These are phyloP conservation scores for Puccinia brachypodii DNA, from an alignment of 1,284 basidiomycete genomes.

Conservation along the genomic window DNA sequence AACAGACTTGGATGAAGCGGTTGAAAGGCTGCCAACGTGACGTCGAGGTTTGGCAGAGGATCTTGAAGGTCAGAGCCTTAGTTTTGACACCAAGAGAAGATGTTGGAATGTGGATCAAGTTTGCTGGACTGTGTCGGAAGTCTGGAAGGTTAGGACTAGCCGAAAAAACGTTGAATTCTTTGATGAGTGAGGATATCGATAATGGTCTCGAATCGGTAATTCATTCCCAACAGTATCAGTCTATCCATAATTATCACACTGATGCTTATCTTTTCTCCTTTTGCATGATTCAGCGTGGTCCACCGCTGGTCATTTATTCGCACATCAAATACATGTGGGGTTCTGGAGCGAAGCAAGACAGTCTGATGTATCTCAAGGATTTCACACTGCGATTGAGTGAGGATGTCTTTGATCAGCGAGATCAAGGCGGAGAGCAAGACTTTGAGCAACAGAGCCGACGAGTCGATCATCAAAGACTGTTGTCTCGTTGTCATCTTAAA, in stretches of 20 bases:
- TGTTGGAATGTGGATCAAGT: slow-evolving; percentile 95
- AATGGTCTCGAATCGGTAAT: slow-evolving; percentile 50
- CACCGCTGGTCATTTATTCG: slow-evolving; percentile 94
- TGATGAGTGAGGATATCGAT: slow-evolving; percentile 66
- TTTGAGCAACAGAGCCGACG: slow-evolving; percentile 65
- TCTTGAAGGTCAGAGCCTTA: slow-evolving; percentile 90
- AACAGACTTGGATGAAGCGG: slow-evolving; percentile 69
- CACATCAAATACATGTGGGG: slow-evolving; percentile 98
- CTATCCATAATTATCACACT: neutral
- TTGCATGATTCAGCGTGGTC: slow-evolving; percentile 65
- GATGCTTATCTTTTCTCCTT: neutral
- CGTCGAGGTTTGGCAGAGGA: slow-evolving; percentile 98
- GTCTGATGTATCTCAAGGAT: slow-evolving; percentile 77
- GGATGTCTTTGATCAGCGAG: slow-evolving; percentile 67
- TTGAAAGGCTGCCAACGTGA: slow-evolving; percentile 96
- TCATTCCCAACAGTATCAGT: neutral
- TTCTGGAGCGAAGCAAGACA: slow-evolving; percentile 73
- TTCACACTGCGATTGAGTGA: slow-evolving; percentile 75
- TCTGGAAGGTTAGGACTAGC: slow-evolving; percentile 83
- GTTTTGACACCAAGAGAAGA: slow-evolving; percentile 93
- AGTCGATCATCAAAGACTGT: slow-evolving; percentile 77
- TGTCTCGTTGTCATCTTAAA: slow-evolving; percentile 98
- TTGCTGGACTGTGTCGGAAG: slow-evolving; percentile 82
- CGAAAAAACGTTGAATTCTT: slow-evolving; percentile 93
- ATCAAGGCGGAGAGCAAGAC: slow-evolving; percentile 53